These are phyloP conservation scores for Arthroderma sp. DNA, from an alignment of 2,329 filamentous ascomycete genomes.

Conservation along the genomic window DNA sequence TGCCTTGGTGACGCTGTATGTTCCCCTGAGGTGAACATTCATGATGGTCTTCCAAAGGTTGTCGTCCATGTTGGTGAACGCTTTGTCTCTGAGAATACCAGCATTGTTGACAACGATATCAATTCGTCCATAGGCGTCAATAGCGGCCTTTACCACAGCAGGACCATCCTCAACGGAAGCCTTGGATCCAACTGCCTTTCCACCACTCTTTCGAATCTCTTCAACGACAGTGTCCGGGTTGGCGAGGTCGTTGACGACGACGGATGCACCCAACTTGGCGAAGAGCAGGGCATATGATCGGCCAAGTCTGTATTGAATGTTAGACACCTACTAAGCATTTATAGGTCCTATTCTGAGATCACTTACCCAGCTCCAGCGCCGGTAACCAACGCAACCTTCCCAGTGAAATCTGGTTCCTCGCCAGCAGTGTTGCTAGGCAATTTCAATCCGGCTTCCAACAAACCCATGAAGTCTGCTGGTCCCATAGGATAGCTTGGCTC, in stretches of 20 bases:
- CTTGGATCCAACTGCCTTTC: slow-evolving; percentile 84
- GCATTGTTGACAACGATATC: slow-evolving; percentile 98
- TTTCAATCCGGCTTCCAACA: slow-evolving; percentile 74
- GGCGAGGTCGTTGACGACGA: slow-evolving; percentile 92
- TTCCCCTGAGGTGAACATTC: slow-evolving; percentile 84
- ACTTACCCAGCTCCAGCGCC: slow-evolving; percentile 67
- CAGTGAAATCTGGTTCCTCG: slow-evolving; percentile 65
- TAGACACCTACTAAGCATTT: slow-evolving; percentile 7
- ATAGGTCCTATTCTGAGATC: neutral
- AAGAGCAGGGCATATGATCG: slow-evolving; percentile 82
- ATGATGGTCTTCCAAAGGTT: slow-evolving; percentile 83
- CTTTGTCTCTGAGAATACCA: slow-evolving; percentile 94
- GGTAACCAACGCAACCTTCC: slow-evolving; percentile 74
- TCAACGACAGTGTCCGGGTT: slow-evolving; percentile 82
- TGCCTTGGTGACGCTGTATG: slow-evolving; percentile 93
- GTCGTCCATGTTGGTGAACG: slow-evolving; percentile 95
- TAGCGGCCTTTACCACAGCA: slow-evolving; percentile 76
- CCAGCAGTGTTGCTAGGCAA: slow-evolving; percentile 58
- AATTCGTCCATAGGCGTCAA: slow-evolving; percentile 84
- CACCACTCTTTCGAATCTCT: slow-evolving; percentile 82
- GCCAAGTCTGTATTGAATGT: slow-evolving; percentile 51
- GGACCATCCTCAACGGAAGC: slow-evolving; percentile 89
- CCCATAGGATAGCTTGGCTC: slow-evolving; percentile 70
- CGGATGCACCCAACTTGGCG: slow-evolving; percentile 65
- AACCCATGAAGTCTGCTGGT: slow-evolving; percentile 71